Evolutionary conservation across 176 grass and related monocot genomes (phyloP), one percentile per base, ranked within the genome.

Genomic region (Melocanna baccifera): DNA sequence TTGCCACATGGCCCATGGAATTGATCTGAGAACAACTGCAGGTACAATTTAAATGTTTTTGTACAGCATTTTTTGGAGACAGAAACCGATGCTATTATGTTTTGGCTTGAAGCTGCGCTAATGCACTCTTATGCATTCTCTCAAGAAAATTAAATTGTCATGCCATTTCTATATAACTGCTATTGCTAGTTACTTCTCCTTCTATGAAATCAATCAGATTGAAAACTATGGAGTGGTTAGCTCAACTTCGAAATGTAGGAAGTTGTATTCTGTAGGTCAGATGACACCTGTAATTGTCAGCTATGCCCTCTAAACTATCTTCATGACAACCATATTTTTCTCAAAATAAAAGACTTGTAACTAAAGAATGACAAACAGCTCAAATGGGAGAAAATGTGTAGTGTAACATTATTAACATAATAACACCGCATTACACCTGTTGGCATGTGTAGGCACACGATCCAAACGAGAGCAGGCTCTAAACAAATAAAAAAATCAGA

Each of bases 401-500:
- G 30, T 48, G 62, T 87, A 48, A 61, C 41, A 78, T 84, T 88
- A 88, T 88, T 88, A 80, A 70, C 62, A 86, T 81, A 48, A 41
- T 81, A 50, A 64, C 52, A 86, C 53, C 73, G 43, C 52, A 70
- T 76, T 77, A 89, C 88, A 62, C 81, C 46, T 73, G 40, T 79
- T 66, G 28, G 12, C 42, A 74, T 84, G 51, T 80, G 71, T 67
- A 70, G 61, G 76, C 88, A 82, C 71, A 62, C 4, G 58, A 82
- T 81, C 88, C 62, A 71, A 86, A 67, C 65, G 66, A 86, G 69
- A 79, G 62, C 28, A 74, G 80, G 58, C 64, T 82, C 75, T 83
- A 80, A 86, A 83, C 32, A 76, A 81, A 69, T 39, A 50, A 80
- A 73, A 79, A 68, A 81, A 62, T 57, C 11, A 20, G 47, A 66